Base-by-base conservation (phyloP, 306 rosid species). In the Alnus rubra region DNA sequence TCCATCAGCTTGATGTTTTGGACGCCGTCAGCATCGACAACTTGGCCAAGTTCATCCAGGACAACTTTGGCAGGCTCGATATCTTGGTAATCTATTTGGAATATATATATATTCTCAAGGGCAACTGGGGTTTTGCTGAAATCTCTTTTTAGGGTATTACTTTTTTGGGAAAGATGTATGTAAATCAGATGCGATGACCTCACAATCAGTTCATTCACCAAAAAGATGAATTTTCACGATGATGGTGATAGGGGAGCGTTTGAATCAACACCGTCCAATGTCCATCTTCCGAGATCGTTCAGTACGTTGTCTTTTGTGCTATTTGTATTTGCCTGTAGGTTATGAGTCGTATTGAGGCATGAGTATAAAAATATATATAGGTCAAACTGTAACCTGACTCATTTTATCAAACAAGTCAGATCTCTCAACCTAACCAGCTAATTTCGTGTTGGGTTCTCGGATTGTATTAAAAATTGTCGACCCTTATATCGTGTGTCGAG, bases 1-100 rank as follows among this genome's bases (percentile, higher is more conserved):
- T 86, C 52, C 92, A 89, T 73, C 87, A 85, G 53, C 90, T 89
- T 48, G 92, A 89, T 76, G 89, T 89, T 33, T 51, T 76, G 53
- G 86, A 86, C 65, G 74, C 83, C 7, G 16, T 63, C 15, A 87
- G 89, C 79, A 78, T 82, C 48, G 47, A 82, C 3, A 83, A 84
- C 49, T 63, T 88, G 83, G 86, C 86, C 37, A 59, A 73, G 5
- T 88, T 88, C 80, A 59, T 86, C 23, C 54, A 16, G 9, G 58
- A 82, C 30, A 68, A 62, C 33, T 84, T 87, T 68, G 90, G 89
- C 71, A 80, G 84, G 75, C 89, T 89, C 74, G 92, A 89, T 56
- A 86, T 89, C 83, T 73, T 89, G 87, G 92, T 89, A 82, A 69
- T 31, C 39, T 7, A 13, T 52, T 51, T 53, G 35, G 74, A 13